Evolutionary conservation across 495 filamentous ascomycete genomes (phyloP), one percentile per base, ranked within the genome.

Genomic region (Penicillium verhagenii): DNA sequence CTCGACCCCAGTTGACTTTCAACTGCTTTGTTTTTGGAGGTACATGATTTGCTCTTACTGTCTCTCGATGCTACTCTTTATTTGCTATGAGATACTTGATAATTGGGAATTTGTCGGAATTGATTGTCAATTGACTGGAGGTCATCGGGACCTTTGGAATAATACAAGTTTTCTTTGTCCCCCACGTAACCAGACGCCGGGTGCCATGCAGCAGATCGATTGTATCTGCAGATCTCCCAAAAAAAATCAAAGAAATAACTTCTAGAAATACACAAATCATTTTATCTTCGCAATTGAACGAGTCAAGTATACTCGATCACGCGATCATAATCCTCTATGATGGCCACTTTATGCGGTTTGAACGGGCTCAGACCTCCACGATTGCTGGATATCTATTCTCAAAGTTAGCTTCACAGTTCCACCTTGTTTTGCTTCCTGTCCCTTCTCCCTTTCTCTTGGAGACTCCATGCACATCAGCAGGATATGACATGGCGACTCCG

Each of bases 131-230:
- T 33, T 49, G 33, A 35, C 20, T 21, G 26, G 47, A 56, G 18
- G 14, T 23, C 21, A 37, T 38, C 26, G 7, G 37, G 19, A 38
- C 20, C 21, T 39, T 21, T 25, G 24, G 37, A 16, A 40, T 28
- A 40, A 39, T 52, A 28, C 37, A 53, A 45, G 21, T 35, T 31
- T 43, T 44, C 24, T 44, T 43, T 28, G 24, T 64, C 52, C 57
- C 58, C 60, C 56, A 39, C 53, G 54, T 58, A 72, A 60, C 69
- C 69, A 73, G 60, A 76, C 72, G 72, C 72, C 73, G 61, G 60
- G 61, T 71, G 63, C 65, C 69, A 76, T 76, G 73, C 73, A 69
- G 67, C 66, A 61, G 57, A 57, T 60, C 18, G 26, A 52, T 25
- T 23, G 4, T 59, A 45, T 66, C 71, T 64, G 64, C 62, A 68